Percentiles rank a stretch among this genome's conserved stretches.
phyloP scores from a whole-genome alignment of 2,329 filamentous ascomycete species.

The Exophiala oligosperma region DNA sequence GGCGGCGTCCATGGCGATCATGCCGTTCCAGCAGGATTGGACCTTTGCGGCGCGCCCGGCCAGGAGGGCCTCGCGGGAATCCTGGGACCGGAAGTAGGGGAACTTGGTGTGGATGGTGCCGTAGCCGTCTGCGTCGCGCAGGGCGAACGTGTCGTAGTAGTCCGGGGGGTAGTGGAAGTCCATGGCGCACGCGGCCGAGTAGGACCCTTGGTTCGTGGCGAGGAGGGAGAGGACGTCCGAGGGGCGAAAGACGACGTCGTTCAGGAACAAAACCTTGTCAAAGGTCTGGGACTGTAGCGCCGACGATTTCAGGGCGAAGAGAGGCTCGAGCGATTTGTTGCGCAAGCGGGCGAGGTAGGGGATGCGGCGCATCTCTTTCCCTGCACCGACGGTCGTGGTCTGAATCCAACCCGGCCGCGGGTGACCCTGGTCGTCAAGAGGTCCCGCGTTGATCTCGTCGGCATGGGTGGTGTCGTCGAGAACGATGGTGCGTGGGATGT shows the following conservation, averaged over 20 bases:
- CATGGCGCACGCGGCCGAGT: slow-evolving; percentile 68
- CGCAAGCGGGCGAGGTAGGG: slow-evolving; percentile 66
- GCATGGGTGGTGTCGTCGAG: slow-evolving; percentile 60
- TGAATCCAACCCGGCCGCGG: slow-evolving; percentile 60
- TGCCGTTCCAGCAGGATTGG: slow-evolving; percentile 68
- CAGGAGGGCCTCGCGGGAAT: slow-evolving; percentile 57
- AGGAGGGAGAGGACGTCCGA: slow-evolving; percentile 58
- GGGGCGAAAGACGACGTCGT: slow-evolving; percentile 50
- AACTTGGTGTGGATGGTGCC: slow-evolving; percentile 65
- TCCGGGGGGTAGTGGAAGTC: slow-evolving; percentile 66
- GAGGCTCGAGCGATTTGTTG: slow-evolving; percentile 63
- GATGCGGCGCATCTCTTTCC: slow-evolving; percentile 63
- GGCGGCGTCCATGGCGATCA: slow-evolving; percentile 49
- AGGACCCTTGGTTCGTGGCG: slow-evolving; percentile 58
- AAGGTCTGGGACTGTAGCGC: slow-evolving; percentile 48
- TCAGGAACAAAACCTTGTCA: slow-evolving; percentile 61
- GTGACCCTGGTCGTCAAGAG: slow-evolving; percentile 40
- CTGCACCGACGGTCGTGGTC: slow-evolving; percentile 34
- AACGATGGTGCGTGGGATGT: slow-evolving; percentile 56
- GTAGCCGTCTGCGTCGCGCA: slow-evolving; percentile 65
- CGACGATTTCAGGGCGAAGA: slow-evolving; percentile 50
- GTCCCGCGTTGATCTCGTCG: slow-evolving; percentile 53
- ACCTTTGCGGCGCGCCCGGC: slow-evolving; percentile 57
- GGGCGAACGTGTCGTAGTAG: slow-evolving; percentile 74
- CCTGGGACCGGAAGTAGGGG: slow-evolving; percentile 58